These are phyloP conservation scores for Crassisporium funariophilum DNA, from an alignment of 768 basidiomycete genomes.

Conservation along the genomic window DNA sequence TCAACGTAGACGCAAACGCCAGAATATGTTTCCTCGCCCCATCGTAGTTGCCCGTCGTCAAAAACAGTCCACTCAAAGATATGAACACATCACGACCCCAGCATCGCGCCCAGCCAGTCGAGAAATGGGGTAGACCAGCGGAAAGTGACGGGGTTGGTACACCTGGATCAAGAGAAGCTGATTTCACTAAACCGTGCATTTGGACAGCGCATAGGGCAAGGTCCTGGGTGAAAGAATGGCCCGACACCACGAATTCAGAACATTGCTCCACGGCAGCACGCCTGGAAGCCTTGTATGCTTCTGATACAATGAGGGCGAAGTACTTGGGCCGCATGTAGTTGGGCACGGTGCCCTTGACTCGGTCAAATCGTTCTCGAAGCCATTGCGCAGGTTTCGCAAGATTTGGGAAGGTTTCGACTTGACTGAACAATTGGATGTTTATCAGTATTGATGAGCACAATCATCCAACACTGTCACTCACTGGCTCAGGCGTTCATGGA, in stretches of 20 bases:
- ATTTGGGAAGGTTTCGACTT: conserved; percentile 63
- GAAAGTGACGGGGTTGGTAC: conserved; percentile 80
- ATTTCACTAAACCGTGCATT: conserved; percentile 89
- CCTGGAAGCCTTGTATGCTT: conserved; percentile 91
- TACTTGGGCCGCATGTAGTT: conserved; percentile 94
- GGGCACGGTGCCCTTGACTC: conserved; percentile 71
- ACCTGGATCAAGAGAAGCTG: conserved; percentile 83
- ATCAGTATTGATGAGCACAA: neutral
- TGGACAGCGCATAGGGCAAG: conserved; percentile 84
- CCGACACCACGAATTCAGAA: conserved; percentile 82
- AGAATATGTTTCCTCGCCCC: conserved; percentile 90
- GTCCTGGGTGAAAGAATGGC: conserved; percentile 88
- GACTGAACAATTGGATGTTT: conserved; percentile 41
- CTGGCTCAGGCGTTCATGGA: conserved; percentile 67
- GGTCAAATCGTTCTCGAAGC: conserved; percentile 87
- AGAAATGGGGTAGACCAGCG: conserved; percentile 94
- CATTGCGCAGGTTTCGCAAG: conserved; percentile 75
- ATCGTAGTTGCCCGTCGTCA: conserved; percentile 88
- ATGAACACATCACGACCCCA: conserved; percentile 98
- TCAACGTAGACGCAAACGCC: conserved; percentile 89
- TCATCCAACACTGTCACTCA: conserved; percentile 41
- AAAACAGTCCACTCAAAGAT: conserved; percentile 88
- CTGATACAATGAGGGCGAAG: conserved; percentile 88
- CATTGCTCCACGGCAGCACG: conserved; percentile 81
- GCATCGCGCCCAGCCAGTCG: conserved; percentile 90